Percentiles rank a stretch among this genome's conserved stretches.
Evolutionary conservation across 2,329 filamentous ascomycete genomes (phyloP).

Genomic region (Scortechinia acanthostroma): DNA sequence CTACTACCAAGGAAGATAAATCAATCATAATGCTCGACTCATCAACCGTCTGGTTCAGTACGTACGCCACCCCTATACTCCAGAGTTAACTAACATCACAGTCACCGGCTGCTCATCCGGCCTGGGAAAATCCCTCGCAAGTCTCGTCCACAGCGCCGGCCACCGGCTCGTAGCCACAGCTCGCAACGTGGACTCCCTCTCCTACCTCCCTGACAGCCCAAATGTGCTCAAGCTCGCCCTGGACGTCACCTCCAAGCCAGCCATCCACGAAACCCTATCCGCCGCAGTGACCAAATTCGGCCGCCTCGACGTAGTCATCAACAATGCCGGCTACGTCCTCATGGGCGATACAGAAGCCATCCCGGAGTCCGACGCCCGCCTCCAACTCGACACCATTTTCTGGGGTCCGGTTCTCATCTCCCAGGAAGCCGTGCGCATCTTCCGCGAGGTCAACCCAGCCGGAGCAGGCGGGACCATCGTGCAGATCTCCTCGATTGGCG

Average conservation of each 20-base stretch:
- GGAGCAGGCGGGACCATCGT: conserved; percentile 38
- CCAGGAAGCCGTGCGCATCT: conserved; percentile 21
- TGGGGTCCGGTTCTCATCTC: conserved; percentile 30
- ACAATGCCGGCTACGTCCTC: conserved; percentile 19
- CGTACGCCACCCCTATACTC: neutral
- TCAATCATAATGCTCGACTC: too few relatives aligned
- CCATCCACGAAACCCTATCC: conserved; percentile 23
- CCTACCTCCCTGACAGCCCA: conserved; percentile 22
- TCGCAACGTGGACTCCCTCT: conserved; percentile 29
- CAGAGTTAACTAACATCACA: conserved; percentile 8
- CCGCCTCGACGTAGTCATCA: conserved; percentile 20
- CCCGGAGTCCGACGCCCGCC: conserved; percentile 18
- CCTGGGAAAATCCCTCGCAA: conserved; percentile 30
- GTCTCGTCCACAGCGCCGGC: conserved; percentile 22
- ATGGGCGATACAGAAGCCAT: conserved; percentile 18
- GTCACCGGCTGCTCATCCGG: conserved; percentile 40
- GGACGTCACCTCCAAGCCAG: conserved; percentile 32
- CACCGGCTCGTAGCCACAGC: conserved; percentile 37
- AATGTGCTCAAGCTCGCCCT: conserved; percentile 34
- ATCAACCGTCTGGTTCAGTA: too few relatives aligned
- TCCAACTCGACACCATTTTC: conserved; percentile 31
- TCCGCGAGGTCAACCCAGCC: conserved; percentile 22
- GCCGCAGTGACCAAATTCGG: conserved; percentile 21
- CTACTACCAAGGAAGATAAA: too few relatives aligned
- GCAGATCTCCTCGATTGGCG: conserved; percentile 45